These are phyloP conservation scores for Chrysoporthe puriensis DNA, from an alignment of 2,329 filamentous ascomycete species.

Conservation along the genomic window DNA sequence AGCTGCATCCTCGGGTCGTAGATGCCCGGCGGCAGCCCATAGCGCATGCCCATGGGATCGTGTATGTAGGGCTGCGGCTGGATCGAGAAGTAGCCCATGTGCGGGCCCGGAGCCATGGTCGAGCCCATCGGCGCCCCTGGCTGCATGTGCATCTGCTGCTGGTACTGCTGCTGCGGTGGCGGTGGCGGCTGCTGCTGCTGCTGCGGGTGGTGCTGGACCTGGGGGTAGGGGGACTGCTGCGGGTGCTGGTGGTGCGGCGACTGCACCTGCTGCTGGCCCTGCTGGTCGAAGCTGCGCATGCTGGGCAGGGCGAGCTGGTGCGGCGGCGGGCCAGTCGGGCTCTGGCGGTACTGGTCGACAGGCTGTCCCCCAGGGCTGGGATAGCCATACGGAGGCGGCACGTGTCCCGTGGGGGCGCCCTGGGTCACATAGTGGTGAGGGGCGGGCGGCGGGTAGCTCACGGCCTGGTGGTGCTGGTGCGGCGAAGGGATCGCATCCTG, in stretches of 20 bases:
- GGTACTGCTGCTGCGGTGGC: slow-evolving; percentile 32
- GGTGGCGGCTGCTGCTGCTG: slow-evolving; percentile 26
- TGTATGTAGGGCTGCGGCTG: slow-evolving; percentile 48
- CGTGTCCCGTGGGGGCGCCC: slow-evolving; percentile 24
- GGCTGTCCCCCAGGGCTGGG: slow-evolving; percentile 23
- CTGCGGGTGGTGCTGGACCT: slow-evolving; percentile 21
- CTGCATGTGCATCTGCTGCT: slow-evolving; percentile 34
- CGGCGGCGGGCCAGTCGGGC: slow-evolving; percentile 27
- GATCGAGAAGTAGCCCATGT: slow-evolving; percentile 50
- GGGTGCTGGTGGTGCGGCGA: slow-evolving; percentile 26
- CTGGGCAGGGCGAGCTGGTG: slow-evolving; percentile 33
- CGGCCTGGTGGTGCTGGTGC: slow-evolving; percentile 23
- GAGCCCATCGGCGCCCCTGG: slow-evolving; percentile 42
- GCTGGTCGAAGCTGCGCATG: slow-evolving; percentile 34
- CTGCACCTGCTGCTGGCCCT: slow-evolving; percentile 30
- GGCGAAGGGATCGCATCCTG: slow-evolving; percentile 21
- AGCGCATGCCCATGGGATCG: slow-evolving; percentile 48
- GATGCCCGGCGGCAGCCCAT: slow-evolving; percentile 47
- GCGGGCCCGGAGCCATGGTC: slow-evolving; percentile 42
- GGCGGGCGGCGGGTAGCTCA: slow-evolving; percentile 20
- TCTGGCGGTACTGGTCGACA: slow-evolving; percentile 32
- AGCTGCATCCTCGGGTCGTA: slow-evolving; percentile 52
- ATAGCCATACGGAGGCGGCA: slow-evolving; percentile 29
- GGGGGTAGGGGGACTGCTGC: slow-evolving; percentile 23
- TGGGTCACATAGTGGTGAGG: slow-evolving; percentile 29